phyloP scores from a whole-genome alignment of 1,284 basidiomycete species.

The Lentinula novae-zelandiae region DNA sequence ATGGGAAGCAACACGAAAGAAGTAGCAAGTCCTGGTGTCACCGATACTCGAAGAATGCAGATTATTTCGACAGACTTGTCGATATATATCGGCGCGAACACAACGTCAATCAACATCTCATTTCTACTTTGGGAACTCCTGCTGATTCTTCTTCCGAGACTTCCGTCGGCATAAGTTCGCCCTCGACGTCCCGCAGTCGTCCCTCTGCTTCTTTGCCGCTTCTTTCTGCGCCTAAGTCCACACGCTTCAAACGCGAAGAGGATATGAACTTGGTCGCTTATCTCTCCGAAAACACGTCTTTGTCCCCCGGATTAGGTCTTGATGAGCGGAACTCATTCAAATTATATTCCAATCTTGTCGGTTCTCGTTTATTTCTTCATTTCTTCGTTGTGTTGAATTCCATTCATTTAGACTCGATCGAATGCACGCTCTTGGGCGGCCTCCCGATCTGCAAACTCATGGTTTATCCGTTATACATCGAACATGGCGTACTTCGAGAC shows the following conservation, averaged over 20 bases:
- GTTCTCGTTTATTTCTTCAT: neutral
- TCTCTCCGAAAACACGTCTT: neutral
- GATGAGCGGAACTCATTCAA: neutral
- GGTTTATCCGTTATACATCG: neutral
- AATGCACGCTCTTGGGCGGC: neutral
- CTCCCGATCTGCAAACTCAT: neutral
- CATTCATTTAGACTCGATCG: neutral
- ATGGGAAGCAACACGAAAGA: neutral
- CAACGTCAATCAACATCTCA: neutral
- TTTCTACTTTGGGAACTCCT: neutral
- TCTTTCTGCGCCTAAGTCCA: neutral
- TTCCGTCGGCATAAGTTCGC: neutral
- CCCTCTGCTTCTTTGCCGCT: neutral
- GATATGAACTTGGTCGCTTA: neutral
- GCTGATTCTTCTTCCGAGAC: neutral
- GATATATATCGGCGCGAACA: neutral
- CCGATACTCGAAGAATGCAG: neutral
- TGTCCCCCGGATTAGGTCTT: neutral
- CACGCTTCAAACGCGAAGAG: neutral
- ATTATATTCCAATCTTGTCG: neutral
- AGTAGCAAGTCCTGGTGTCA: conserved; percentile 2
- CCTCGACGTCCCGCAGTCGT: neutral
- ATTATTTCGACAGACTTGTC: neutral
- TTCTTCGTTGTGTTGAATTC: neutral
- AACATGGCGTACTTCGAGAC: neutral